phyloP scores from a whole-genome alignment of 2,329 filamentous ascomycete genomes.

The Aspergillus bombycis region DNA sequence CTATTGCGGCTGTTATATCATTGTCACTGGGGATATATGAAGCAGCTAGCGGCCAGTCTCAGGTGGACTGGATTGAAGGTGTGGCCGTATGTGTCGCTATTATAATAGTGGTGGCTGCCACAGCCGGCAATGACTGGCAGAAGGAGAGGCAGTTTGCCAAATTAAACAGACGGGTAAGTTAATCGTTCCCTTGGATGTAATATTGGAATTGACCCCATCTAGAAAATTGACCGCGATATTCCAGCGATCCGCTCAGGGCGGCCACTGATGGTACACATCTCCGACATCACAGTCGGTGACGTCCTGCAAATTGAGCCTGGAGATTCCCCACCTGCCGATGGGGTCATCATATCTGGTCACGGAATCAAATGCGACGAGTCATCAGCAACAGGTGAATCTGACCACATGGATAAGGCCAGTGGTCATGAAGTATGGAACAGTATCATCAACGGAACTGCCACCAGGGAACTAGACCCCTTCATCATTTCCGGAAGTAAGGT shows the following conservation, averaged over 20 bases:
- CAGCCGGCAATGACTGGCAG: slow-evolving; percentile 75
- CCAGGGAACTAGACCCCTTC: slow-evolving; percentile 62
- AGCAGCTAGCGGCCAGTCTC: slow-evolving; percentile 53
- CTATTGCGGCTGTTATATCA: slow-evolving; percentile 68
- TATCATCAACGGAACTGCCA: slow-evolving; percentile 31
- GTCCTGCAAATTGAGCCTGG: slow-evolving; percentile 68
- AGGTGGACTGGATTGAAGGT: slow-evolving; percentile 77
- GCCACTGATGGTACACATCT: slow-evolving; percentile 61
- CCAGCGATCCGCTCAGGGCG: slow-evolving; percentile 68
- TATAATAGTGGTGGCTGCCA: slow-evolving; percentile 72
- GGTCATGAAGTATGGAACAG: slow-evolving; percentile 52
- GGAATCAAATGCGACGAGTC: slow-evolving; percentile 71
- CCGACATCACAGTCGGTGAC: slow-evolving; percentile 68
- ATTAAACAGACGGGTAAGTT: slow-evolving; percentile 70
- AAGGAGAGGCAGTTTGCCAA: slow-evolving; percentile 78
- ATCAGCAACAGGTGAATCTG: slow-evolving; percentile 70
- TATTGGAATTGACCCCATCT: not conserved
- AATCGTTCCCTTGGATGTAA: slow-evolving; percentile 48
- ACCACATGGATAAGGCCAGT: slow-evolving; percentile 64
- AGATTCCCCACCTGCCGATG: slow-evolving; percentile 69
- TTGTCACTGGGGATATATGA: slow-evolving; percentile 73
- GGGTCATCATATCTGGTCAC: slow-evolving; percentile 66
- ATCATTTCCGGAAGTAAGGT: slow-evolving; percentile 79
- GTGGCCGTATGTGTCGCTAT: slow-evolving; percentile 78
- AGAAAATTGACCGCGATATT: slow-evolving; percentile 64